A percentile compares a stretch with the other conserved stretches of the same genome.
phyloP scores from a whole-genome alignment of 2,329 filamentous ascomycete species.

The Tricladium varicosporioides region DNA sequence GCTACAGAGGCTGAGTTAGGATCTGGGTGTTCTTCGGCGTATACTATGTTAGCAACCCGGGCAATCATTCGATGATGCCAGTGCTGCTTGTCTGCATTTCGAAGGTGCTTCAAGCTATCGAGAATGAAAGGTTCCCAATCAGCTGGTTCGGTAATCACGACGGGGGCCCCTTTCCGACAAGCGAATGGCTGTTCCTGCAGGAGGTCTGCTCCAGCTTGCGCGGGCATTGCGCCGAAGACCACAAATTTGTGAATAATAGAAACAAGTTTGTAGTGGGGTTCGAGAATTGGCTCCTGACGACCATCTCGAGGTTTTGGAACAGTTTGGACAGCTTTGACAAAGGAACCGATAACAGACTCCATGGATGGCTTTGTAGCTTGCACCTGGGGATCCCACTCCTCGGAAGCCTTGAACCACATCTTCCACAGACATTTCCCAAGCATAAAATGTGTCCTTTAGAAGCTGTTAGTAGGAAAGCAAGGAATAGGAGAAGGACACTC shows the following conservation, averaged over 20 bases:
- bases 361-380: conserved; percentile 32
- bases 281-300: conserved; percentile 62
- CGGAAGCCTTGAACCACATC: conserved; percentile 53
- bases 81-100: conserved; percentile 62
- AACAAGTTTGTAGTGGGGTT: conserved; percentile 72
- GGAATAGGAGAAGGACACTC: conserved; percentile 31
- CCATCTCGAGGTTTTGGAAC: conserved; percentile 60
- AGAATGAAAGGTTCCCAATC: conserved; percentile 62
- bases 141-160: conserved; percentile 34
- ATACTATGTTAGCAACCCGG: conserved; percentile 60
- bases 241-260: conserved; percentile 67
- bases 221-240: conserved; percentile 26
- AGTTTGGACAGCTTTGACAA: conserved; percentile 58
- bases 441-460: conserved; percentile 60
- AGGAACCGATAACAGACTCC: conserved; percentile 52
- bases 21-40: conserved; percentile 50
- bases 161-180: conserved; percentile 28
- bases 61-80: conserved; percentile 74
- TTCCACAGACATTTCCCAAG: conserved; percentile 72
- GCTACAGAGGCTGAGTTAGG: conserved; percentile 50
- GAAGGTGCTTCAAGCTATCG: conserved; percentile 34
- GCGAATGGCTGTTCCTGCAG: conserved; percentile 34
- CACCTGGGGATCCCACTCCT: conserved; percentile 37
- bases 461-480: conserved; percentile 23
- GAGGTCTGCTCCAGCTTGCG: conserved; percentile 34